Evolutionary conservation across 2,329 filamentous ascomycete species (phyloP).

Genomic region (Colletotrichum shisoi): DNA sequence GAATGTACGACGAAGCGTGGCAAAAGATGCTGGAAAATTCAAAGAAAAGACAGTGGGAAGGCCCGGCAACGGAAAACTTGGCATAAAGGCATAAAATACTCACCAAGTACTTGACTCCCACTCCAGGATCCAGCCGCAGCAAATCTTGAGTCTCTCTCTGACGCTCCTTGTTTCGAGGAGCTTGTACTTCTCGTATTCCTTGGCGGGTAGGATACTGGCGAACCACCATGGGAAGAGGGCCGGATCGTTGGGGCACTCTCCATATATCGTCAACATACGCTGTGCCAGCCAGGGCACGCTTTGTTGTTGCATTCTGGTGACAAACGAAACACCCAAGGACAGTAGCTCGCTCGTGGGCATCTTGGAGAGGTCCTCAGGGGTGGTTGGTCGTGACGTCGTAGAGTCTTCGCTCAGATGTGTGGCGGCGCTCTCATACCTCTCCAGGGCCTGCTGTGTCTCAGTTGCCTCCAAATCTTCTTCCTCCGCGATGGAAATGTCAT

Average conservation of each 20-base stretch:
- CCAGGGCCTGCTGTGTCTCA: constrained; percentile 59
- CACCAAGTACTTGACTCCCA: constrained; percentile 77
- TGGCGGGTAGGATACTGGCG: constrained; percentile 79
- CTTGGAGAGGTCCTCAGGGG: constrained; percentile 53
- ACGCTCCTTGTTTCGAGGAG: constrained; percentile 78
- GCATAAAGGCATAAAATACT: constrained; percentile 48
- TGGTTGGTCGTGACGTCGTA: constrained; percentile 24
- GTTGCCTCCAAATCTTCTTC: constrained; percentile 78
- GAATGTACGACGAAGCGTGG: not conserved
- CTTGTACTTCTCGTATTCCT: constrained; percentile 79
- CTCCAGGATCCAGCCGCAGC: constrained; percentile 77
- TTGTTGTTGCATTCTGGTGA: constrained; percentile 71
- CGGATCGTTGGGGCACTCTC: constrained; percentile 78
- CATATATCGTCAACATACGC: constrained; percentile 76
- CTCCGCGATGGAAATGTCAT: constrained; percentile 82
- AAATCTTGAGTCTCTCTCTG: constrained; percentile 81
- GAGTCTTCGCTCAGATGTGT: constrained; percentile 32
- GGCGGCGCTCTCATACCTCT: constrained; percentile 28
- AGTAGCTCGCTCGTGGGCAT: constrained; percentile 78
- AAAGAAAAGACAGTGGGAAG: constrained; percentile 7
- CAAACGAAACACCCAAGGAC: constrained; percentile 70
- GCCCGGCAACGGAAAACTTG: constrained; percentile 5
- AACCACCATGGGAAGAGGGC: constrained; percentile 90
- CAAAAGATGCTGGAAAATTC: constrained; percentile 13
- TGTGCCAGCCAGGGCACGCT: constrained; percentile 79